A percentile compares a stretch with the other conserved stretches of the same genome.
Conservation (phyloP, 75 land plant genomes). For the Sequoia sempervirens region DNA sequence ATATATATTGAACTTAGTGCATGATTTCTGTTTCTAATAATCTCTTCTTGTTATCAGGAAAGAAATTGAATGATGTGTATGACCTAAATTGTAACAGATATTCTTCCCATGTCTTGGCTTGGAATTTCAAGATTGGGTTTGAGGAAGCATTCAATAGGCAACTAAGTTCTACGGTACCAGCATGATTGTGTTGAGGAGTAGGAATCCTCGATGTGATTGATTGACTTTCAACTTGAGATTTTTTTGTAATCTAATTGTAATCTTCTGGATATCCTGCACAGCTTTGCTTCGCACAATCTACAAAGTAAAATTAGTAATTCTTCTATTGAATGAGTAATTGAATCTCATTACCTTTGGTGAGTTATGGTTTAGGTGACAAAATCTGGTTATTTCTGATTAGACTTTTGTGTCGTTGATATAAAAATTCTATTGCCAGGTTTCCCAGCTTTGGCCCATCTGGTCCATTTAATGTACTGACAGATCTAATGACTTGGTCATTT, state of each 20-base stretch:
- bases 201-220: not conserved
- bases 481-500: not conserved
- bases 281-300: not conserved
- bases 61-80: not conserved
- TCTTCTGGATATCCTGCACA: not conserved
- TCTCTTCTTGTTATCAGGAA: not conserved
- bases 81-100: not conserved
- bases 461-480: not conserved
- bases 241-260: conserved; percentile 1
- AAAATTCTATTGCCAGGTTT: not conserved
- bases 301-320: not conserved
- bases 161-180: not conserved
- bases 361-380: not conserved
- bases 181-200: not conserved
- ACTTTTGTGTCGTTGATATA: not conserved
- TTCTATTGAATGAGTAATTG: not conserved
- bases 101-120: not conserved
- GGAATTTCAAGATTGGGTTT: not conserved
- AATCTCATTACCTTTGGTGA: not conserved
- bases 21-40: not conserved
- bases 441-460: not conserved
- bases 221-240: not conserved
- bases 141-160: not conserved
- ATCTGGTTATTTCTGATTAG: not conserved
- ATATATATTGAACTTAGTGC: not conserved